Conservation (phyloP, 352 stramenopile genomes). For the Phytophthora hybrid region DNA sequence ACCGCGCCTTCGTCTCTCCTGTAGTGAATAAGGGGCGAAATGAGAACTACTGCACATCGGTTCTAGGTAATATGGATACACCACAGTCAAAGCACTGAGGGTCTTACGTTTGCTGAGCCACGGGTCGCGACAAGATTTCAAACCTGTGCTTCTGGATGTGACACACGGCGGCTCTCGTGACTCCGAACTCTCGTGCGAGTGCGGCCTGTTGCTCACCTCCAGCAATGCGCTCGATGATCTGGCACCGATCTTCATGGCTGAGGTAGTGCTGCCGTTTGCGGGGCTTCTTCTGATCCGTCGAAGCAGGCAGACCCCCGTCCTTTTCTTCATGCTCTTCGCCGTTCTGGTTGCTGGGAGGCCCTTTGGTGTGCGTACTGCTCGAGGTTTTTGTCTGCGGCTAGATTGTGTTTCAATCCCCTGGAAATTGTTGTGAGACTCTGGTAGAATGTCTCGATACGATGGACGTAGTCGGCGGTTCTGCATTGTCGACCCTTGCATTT, state of each 20-base stretch:
- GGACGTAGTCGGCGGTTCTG: background rate
- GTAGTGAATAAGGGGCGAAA: background rate
- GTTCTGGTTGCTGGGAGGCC: background rate
- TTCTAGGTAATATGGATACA: too few relatives aligned
- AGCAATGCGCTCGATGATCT: conserved; percentile 8
- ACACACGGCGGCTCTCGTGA: conserved; percentile 8
- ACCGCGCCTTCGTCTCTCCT: background rate
- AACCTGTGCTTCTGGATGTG: conserved; percentile 12
- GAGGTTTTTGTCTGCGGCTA: background rate
- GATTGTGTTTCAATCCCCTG: too few relatives aligned
- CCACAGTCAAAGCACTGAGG: background rate
- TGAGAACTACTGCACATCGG: too few relatives aligned
- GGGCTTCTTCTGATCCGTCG: background rate
- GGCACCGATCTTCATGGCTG: conserved; percentile 1
- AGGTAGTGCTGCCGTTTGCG: conserved; percentile 12
- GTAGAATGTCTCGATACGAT: background rate
- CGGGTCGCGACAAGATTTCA: background rate
- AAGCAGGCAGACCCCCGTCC: background rate
- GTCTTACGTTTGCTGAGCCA: background rate
- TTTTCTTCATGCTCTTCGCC: background rate
- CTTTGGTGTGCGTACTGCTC: background rate
- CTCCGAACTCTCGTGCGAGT: conserved; percentile 3
- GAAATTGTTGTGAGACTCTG: background rate
- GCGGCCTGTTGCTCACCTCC: conserved; percentile 5
- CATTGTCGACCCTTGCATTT: background rate